These are phyloP conservation scores for Lentinula guzmanii DNA, from an alignment of 768 basidiomycete species.

Conservation along the genomic window DNA sequence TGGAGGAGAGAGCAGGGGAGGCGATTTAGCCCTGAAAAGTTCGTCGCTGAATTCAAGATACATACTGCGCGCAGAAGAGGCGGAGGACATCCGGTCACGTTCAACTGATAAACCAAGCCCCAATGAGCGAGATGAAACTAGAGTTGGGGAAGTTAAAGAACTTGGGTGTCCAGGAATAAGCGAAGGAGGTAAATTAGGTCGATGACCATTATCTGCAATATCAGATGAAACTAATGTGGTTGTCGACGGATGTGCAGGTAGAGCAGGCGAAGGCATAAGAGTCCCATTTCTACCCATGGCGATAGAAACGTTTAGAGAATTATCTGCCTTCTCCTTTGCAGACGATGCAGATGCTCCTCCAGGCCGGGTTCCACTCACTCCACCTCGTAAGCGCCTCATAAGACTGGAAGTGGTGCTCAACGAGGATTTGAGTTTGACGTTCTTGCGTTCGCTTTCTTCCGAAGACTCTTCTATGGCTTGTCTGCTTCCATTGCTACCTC, in stretches of 20 bases:
- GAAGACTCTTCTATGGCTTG: neutral
- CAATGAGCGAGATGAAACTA: neutral
- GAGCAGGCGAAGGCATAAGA: conserved; percentile 2
- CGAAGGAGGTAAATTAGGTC: neutral
- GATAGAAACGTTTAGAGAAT: neutral
- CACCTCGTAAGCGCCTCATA: conserved; percentile 10
- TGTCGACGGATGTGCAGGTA: neutral
- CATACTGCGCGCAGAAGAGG: conserved; percentile 1
- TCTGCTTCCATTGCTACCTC: neutral
- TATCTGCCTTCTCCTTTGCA: neutral
- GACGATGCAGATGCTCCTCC: conserved; percentile 2
- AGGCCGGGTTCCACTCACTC: conserved; percentile 10
- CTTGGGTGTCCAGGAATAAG: conserved; percentile 3
- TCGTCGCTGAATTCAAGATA: neutral
- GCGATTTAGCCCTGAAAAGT: neutral
- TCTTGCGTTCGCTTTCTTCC: neutral
- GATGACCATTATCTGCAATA: too few relatives aligned
- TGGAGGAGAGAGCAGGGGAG: neutral
- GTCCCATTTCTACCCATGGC: conserved; percentile 1
- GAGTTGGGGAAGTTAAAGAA: neutral
- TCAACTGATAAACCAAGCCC: neutral
- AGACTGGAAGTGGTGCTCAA: conserved; percentile 8
- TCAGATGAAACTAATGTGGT: neutral
- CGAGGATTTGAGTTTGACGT: neutral
- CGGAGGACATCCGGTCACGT: neutral